phyloP scores from a whole-genome alignment of 257 asterid species.

The Solanum phureja region DNA sequence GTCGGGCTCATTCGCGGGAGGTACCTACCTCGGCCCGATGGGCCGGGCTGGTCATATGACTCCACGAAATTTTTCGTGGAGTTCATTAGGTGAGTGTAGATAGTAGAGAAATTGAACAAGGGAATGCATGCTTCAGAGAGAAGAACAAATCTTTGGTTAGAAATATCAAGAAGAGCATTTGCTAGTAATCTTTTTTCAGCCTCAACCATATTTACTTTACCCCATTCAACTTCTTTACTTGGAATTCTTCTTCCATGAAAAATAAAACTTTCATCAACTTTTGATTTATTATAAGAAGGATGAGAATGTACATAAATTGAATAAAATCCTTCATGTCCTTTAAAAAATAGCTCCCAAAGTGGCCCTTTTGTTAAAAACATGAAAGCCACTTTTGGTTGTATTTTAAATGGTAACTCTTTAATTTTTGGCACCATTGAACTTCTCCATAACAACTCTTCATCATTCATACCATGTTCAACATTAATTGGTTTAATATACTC shows the following conservation, averaged over 20 bases:
- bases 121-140: slow-evolving; percentile 84
- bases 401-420: slow-evolving; percentile 15
- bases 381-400: slow-evolving; percentile 31
- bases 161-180: slow-evolving; percentile 73
- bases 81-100: slow-evolving; percentile 54
- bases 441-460: slow-evolving; percentile 46
- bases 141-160: slow-evolving; percentile 72
- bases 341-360: slow-evolving; percentile 34
- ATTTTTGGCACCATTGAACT: slow-evolving; percentile 32
- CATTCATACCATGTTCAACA: slow-evolving; percentile 41
- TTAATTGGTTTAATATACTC: background rate
- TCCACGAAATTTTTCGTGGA: slow-evolving; percentile 51
- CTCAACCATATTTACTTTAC: slow-evolving; percentile 69
- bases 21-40: slow-evolving; percentile 68
- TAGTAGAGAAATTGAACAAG: slow-evolving; percentile 61
- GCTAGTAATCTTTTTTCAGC: slow-evolving; percentile 77
- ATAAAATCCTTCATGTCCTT: slow-evolving; percentile 23
- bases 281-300: slow-evolving; percentile 11
- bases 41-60: slow-evolving; percentile 29
- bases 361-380: slow-evolving; percentile 34
- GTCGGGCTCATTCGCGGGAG: slow-evolving; percentile 39
- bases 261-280: slow-evolving; percentile 30
- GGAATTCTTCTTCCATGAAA: slow-evolving; percentile 64
- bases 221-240: slow-evolving; percentile 80
- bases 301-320: slow-evolving; percentile 30